Evolutionary conservation across 306 rosid species (phyloP), one percentile per base, ranked within the genome.

Genomic region (Castanea mollissima): DNA sequence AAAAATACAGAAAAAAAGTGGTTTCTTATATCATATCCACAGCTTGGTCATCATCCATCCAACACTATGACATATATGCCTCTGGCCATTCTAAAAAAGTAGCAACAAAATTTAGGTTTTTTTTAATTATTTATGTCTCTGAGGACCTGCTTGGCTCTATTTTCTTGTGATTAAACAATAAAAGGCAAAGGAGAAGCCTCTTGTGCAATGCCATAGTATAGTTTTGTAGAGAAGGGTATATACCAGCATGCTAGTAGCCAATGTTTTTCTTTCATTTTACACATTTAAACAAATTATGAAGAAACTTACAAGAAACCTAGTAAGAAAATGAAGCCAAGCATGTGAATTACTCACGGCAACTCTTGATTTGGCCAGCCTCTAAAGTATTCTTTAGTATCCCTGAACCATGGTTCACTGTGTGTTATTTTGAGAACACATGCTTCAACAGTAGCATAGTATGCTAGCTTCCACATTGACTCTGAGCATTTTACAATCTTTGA

Each of bases 381-480:
- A 74, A 93, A 89, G 88, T 76, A 91, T 81, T 89, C 87, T 7
- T 84, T 87, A 6, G 90, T 64, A 85, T 93, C 87, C 76, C 73
- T 87, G 81, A 93, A 88, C 98, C 98, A 96, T 63, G 98, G 97
- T 84, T 96, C 97, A 4, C 55, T 75, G 72, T 79, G 90, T 69
- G 71, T 75, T 44, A 83, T 64, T 77, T 77, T 90, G 78, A 96
- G 90, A 85, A 93, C 82, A 79, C 78, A 91, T 5, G 76, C 89
- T 93, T 96, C 97, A 54, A 88, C 96, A 64, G 93, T 35, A 6
- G 91, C 94, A 85, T 90, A 96, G 85, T 91, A 96, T 19, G 89
- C 73, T 56, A 96, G 82, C 90, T 96, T 93, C 99, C 99, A 96
- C 94, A 96, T 71, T 56, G 99, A 96, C 86, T 96, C 99, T 0